Evolutionary conservation across 2,329 filamentous ascomycete species (phyloP).

Genomic region (Hymenoscyphus infarciens): DNA sequence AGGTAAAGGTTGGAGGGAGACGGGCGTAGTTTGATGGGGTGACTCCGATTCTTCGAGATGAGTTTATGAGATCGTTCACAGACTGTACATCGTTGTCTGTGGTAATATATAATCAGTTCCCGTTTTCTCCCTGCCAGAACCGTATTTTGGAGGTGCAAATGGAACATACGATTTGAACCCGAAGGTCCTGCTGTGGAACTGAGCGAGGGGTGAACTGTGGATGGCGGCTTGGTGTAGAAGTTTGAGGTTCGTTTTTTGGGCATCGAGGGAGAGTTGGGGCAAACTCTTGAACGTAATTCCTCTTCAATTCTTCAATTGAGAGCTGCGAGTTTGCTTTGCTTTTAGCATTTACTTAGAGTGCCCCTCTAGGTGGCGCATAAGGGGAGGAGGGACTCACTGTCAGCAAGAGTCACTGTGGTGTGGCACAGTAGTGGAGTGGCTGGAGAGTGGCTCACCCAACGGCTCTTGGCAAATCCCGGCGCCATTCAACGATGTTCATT

Average conservation of each 20-base stretch:
- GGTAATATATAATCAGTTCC: constrained; percentile 13
- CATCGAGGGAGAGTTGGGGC: constrained; percentile 41
- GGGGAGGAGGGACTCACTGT: too few relatives aligned
- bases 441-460: too few relatives aligned
- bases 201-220: constrained; percentile 50
- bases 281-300: not conserved
- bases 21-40: constrained; percentile 19
- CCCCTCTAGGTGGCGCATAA: too few relatives aligned
- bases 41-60: constrained; percentile 48
- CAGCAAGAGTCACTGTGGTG: too few relatives aligned
- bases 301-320: not conserved
- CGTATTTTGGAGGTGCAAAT: constrained; percentile 11
- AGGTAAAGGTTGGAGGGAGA: constrained; percentile 34
- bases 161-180: constrained; percentile 18
- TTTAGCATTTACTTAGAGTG: not conserved
- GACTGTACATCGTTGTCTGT: constrained; percentile 34
- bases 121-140: not conserved
- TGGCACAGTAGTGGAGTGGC: too few relatives aligned
- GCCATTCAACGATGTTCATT: too few relatives aligned
- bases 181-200: constrained; percentile 34
- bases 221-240: constrained; percentile 56
- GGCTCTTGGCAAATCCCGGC: too few relatives aligned
- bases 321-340: not conserved
- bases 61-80: constrained; percentile 60
- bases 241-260: constrained; percentile 59